phyloP scores from a whole-genome alignment of 805 yeast genomes.

The Lipomyces sp. region DNA sequence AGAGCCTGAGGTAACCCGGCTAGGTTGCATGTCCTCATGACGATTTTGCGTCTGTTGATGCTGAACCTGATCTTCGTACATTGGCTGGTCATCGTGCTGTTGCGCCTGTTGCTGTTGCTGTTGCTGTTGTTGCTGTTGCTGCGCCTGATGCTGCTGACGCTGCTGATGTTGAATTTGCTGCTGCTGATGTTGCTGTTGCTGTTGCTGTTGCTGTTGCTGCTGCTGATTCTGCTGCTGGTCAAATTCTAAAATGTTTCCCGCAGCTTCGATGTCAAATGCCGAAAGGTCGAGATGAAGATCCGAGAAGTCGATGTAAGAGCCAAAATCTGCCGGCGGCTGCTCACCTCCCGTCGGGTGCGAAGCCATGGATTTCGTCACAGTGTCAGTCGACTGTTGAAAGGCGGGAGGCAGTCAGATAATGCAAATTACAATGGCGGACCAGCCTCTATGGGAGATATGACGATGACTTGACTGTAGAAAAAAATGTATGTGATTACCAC shows the following conservation, averaged over 20 bases:
- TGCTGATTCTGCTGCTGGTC: constrained; percentile 15
- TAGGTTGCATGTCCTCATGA: constrained; percentile 1
- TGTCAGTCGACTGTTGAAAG: not conserved
- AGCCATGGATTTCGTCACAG: not conserved
- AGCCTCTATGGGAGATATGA: not conserved
- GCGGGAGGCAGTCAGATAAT: not conserved
- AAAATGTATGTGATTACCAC: not conserved
- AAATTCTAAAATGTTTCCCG: constrained; percentile 13
- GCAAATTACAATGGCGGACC: not conserved
- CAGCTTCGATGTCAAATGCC: constrained; percentile 25
- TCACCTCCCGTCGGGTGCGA: constrained; percentile 7
- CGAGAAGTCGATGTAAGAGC: constrained; percentile 32
- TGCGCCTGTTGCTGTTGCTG: constrained; percentile 12
- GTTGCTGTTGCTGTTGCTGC: constrained; percentile 17
- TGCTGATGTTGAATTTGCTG: constrained; percentile 9
- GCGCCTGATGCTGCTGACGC: constrained; percentile 5
- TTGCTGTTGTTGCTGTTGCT: constrained; percentile 3
- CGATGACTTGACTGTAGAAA: not conserved
- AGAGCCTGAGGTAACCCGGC: not conserved
- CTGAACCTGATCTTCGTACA: constrained; percentile 8
- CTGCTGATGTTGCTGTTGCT: constrained; percentile 4
- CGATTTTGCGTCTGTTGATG: not conserved
- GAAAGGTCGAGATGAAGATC: constrained; percentile 36
- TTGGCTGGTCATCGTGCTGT: constrained; percentile 11
- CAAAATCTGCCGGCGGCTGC: constrained; percentile 21